Conservation (phyloP, 345 rosid genomes). For the Lepidium africanum region DNA sequence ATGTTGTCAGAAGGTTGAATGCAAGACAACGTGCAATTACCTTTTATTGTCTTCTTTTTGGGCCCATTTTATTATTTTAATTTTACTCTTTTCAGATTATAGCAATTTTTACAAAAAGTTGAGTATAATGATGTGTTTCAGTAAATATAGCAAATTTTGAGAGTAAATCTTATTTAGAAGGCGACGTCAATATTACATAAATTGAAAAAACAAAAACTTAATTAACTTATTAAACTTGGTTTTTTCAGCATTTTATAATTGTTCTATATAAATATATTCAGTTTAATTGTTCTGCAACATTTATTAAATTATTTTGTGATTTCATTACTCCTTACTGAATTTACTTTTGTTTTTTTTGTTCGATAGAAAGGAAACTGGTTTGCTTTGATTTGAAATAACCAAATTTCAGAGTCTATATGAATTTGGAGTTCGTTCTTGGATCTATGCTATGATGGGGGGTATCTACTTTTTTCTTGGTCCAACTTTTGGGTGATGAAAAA, state of each 20-base stretch:
- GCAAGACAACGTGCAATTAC: slow-evolving; percentile 22
- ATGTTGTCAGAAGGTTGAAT: slow-evolving; percentile 23
- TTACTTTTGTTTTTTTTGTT: not conserved
- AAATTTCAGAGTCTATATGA: too few species aligned
- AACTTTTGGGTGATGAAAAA: too few species aligned
- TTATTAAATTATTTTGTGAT: too few species aligned
- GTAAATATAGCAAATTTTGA: not conserved
- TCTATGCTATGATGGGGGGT: too few species aligned
- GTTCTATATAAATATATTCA: too few species aligned
- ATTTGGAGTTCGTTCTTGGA: too few species aligned
- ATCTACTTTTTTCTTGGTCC: too few species aligned
- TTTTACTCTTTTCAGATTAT: not conserved
- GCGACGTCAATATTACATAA: not conserved
- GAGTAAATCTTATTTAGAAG: slow-evolving; percentile 2
- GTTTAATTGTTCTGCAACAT: too few species aligned
- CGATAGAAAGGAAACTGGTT: not conserved
- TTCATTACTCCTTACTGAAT: not conserved
- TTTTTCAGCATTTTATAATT: too few species aligned
- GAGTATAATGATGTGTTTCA: slow-evolving; percentile 6
- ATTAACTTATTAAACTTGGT: too few species aligned
- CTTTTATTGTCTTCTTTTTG: slow-evolving; percentile 13
- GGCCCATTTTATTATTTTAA: not conserved
- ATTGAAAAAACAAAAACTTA: too few species aligned
- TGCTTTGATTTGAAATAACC: not conserved
- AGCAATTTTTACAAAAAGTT: not conserved